These are phyloP conservation scores for Chytriomyces sp. DNA, from an alignment of 192 early-diverging fungal genomes.

Conservation along the genomic window DNA sequence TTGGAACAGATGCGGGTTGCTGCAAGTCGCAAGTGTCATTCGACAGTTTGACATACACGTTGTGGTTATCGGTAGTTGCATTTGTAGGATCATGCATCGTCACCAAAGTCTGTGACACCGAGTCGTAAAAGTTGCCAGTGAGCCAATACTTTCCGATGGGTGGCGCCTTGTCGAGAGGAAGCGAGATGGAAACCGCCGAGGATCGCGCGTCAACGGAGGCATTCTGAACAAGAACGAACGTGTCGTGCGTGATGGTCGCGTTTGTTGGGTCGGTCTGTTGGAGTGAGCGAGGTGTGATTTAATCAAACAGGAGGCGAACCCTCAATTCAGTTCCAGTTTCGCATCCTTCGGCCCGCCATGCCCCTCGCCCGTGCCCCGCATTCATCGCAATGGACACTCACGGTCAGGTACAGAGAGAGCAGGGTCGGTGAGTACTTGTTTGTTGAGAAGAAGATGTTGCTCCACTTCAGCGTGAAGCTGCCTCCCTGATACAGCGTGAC, in stretches of 20 bases:
- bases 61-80: background rate
- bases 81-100: background rate
- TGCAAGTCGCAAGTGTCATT: background rate
- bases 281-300: background rate
- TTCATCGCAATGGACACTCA: background rate
- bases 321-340: background rate
- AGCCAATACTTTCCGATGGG: background rate
- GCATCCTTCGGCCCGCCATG: background rate
- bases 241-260: background rate
- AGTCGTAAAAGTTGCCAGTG: background rate
- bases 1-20: background rate
- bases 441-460: background rate
- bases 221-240: background rate
- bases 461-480: background rate
- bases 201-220: background rate
- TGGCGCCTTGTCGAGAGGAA: background rate
- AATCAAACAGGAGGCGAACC: background rate
- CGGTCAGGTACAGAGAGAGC: background rate
- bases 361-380: background rate
- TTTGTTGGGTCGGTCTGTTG: background rate
- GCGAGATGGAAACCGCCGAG: background rate
- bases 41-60: background rate
- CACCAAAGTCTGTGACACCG: background rate
- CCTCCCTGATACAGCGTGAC: slow-evolving; percentile 13
- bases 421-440: background rate